These are phyloP conservation scores for Psilocybe cyanescens DNA, from an alignment of 768 basidiomycete genomes.

Conservation along the genomic window DNA sequence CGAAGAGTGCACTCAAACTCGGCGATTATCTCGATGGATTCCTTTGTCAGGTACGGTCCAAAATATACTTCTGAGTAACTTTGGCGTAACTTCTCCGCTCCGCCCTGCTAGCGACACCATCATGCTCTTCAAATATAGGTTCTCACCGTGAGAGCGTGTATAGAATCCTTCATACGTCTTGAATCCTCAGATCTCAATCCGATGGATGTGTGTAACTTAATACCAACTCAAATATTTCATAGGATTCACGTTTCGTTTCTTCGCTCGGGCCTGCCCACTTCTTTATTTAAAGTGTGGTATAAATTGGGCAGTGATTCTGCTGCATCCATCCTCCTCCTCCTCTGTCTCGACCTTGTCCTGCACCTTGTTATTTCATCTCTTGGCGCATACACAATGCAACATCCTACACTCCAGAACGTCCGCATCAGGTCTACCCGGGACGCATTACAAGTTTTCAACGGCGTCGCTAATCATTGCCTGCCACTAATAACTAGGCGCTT, in stretches of 20 bases:
- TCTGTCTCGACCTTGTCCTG: constrained; percentile 20
- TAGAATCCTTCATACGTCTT: constrained; percentile 43
- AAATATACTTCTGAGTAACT: constrained; percentile 30
- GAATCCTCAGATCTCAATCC: constrained; percentile 39
- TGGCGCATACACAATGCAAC: constrained; percentile 56
- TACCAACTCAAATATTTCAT: constrained; percentile 60
- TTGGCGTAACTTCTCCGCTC: constrained; percentile 35
- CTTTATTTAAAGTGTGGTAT: constrained; percentile 31
- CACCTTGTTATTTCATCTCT: constrained; percentile 16
- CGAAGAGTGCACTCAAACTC: constrained; percentile 39
- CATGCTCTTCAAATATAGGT: constrained; percentile 33
- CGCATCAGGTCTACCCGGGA: constrained; percentile 81
- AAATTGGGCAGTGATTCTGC: constrained; percentile 18
- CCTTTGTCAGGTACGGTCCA: constrained; percentile 36
- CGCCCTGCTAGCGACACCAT: constrained; percentile 44
- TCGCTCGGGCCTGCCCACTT: constrained; percentile 38
- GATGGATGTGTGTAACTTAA: constrained; percentile 58
- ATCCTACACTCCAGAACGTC: constrained; percentile 74
- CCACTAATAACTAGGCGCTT: constrained; percentile 82
- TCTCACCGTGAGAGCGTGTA: constrained; percentile 39
- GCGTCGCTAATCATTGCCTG: constrained; percentile 66
- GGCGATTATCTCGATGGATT: constrained; percentile 37
- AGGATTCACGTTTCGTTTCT: constrained; percentile 40
- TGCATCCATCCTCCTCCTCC: constrained; percentile 22
- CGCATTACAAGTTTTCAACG: constrained; percentile 82